These are phyloP conservation scores for Sporothrix sp. DNA, from an alignment of 2,329 filamentous ascomycete genomes.

Conservation along the genomic window DNA sequence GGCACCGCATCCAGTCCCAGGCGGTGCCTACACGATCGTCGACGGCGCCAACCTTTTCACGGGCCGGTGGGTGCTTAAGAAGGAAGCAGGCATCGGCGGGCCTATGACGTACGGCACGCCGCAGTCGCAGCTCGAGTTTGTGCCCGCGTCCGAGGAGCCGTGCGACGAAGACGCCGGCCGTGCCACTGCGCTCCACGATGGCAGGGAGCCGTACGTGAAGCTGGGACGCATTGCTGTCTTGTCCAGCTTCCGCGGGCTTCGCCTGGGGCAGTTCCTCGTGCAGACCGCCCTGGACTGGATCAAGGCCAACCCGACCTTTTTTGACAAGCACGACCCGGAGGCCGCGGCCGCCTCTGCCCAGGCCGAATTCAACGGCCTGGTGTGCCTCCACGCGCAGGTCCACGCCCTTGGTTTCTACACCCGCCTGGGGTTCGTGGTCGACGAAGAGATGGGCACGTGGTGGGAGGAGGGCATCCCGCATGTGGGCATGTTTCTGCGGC, in stretches of 20 bases:
- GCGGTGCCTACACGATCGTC: slow-evolving; percentile 34
- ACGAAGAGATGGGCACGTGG: slow-evolving; percentile 68
- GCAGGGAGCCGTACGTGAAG: slow-evolving; percentile 68
- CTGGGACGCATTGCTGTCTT: slow-evolving; percentile 68
- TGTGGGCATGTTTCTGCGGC: slow-evolving; percentile 65
- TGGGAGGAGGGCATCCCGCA: slow-evolving; percentile 76
- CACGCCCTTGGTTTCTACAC: slow-evolving; percentile 55
- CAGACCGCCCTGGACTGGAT: slow-evolving; percentile 61
- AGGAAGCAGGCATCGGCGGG: slow-evolving; percentile 12
- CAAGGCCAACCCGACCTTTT: slow-evolving; percentile 45
- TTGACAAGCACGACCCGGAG: slow-evolving; percentile 38
- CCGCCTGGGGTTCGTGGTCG: slow-evolving; percentile 61
- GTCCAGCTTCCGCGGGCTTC: slow-evolving; percentile 52
- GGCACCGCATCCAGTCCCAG: slow-evolving; percentile 47
- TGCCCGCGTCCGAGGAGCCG: slow-evolving; percentile 16
- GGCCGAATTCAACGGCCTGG: slow-evolving; percentile 60
- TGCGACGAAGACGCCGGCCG: slow-evolving; percentile 19
- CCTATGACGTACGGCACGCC: slow-evolving; percentile 7
- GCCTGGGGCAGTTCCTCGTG: slow-evolving; percentile 57
- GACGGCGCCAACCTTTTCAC: slow-evolving; percentile 30
- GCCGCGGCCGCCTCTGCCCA: slow-evolving; percentile 19
- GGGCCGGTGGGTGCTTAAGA: slow-evolving; percentile 18
- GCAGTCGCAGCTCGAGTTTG: slow-evolving; percentile 17
- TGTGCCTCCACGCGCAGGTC: slow-evolving; percentile 72
- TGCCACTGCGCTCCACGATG: slow-evolving; percentile 45